Evolutionary conservation across 2,329 filamentous ascomycete species (phyloP).

Genomic region (Colletotrichum sp.): DNA sequence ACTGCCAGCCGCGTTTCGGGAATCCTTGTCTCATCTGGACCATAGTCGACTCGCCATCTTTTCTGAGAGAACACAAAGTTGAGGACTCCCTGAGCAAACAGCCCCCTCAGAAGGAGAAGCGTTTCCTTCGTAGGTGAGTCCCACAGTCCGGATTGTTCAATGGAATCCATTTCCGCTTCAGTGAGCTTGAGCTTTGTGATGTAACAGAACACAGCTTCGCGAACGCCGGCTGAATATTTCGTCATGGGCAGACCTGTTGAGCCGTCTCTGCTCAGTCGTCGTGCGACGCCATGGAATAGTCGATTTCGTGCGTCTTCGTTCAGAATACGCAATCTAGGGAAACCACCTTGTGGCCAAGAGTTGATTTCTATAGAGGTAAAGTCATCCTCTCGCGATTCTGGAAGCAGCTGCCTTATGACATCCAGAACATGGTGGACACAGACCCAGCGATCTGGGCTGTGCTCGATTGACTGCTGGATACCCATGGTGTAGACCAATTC

Average conservation of each 20-base stretch:
- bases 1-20: conserved; percentile 57
- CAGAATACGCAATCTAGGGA: conserved; percentile 56
- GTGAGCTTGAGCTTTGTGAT: conserved; percentile 42
- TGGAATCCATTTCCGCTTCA: conserved; percentile 30
- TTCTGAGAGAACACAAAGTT: conserved; percentile 59
- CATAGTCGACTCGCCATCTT: conserved; percentile 71
- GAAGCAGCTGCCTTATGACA: conserved; percentile 39
- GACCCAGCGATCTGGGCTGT: conserved; percentile 60
- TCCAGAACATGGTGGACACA: conserved; percentile 58
- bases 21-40: conserved; percentile 48
- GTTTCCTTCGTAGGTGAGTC: conserved; percentile 32
- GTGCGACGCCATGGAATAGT: conserved; percentile 39
- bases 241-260: conserved; percentile 45
- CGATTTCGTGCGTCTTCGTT: conserved; percentile 28
- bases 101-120: conserved; percentile 56
- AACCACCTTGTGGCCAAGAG: conserved; percentile 33
- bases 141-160: conserved; percentile 44
- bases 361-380: conserved; percentile 49
- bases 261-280: conserved; percentile 47
- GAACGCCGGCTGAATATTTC: conserved; percentile 32
- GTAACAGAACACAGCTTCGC: conserved; percentile 44
- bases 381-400: conserved; percentile 30
- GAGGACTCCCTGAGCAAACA: conserved; percentile 62
- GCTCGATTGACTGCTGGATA: conserved; percentile 51
- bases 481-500: conserved; percentile 71